phyloP scores from a whole-genome alignment of 768 basidiomycete genomes.

The Coprinopsis strossmayeri region DNA sequence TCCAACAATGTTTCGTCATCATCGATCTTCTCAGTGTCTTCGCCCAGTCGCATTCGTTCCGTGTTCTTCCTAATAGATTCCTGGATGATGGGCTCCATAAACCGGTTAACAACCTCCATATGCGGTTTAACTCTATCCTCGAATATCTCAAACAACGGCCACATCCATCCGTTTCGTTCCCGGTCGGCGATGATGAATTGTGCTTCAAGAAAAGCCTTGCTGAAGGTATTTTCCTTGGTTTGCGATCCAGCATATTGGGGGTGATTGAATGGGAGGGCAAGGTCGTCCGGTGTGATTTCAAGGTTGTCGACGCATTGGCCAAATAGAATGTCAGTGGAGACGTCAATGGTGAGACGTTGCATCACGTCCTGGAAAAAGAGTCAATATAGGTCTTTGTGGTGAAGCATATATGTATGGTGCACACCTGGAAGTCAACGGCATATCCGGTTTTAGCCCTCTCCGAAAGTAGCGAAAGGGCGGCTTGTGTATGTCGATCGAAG shows the following conservation, averaged over 20 bases:
- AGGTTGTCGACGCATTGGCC: conserved; percentile 52
- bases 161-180: conserved; percentile 40
- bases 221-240: conserved; percentile 34
- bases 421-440: conserved; percentile 58
- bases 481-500: conserved; percentile 9
- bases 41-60: conserved; percentile 15
- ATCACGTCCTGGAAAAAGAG: background rate
- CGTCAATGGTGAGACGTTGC: conserved; percentile 35
- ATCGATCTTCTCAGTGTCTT: conserved; percentile 13
- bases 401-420: too few relatives aligned
- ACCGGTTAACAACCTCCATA: conserved; percentile 48
- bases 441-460: conserved; percentile 24
- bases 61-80: conserved; percentile 41
- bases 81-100: conserved; percentile 43
- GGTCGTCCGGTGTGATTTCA: conserved; percentile 26
- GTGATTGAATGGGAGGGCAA: conserved; percentile 47
- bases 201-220: conserved; percentile 41
- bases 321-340: conserved; percentile 61
- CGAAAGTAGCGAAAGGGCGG: conserved; percentile 5
- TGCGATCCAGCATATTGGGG: conserved; percentile 23
- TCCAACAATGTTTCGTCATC: conserved; percentile 48
- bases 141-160: conserved; percentile 48
- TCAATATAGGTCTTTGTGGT: too few relatives aligned
- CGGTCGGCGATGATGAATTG: conserved; percentile 38
- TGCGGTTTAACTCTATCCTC: conserved; percentile 37